These are phyloP conservation scores for Wallacemonas sp. DNA, from an alignment of 208 protist species.

Conservation along the genomic window DNA sequence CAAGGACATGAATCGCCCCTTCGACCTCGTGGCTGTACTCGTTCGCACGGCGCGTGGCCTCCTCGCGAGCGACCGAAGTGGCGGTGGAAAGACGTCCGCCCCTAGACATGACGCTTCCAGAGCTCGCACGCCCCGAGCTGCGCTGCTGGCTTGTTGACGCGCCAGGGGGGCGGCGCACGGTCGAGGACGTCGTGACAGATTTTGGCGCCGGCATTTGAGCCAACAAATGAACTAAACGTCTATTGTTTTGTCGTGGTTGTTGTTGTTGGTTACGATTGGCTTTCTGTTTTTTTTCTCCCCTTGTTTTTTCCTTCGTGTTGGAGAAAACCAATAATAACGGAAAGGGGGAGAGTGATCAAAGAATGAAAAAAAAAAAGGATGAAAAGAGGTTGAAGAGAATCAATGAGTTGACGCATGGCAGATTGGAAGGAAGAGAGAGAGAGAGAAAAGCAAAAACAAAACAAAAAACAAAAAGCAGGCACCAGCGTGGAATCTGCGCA, in stretches of 20 bases:
- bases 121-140: background rate
- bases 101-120: background rate
- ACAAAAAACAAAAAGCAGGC: too few species aligned
- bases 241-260: background rate
- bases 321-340: background rate
- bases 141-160: conserved; percentile 3
- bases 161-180: background rate
- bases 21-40: conserved; percentile 55
- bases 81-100: background rate
- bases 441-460: background rate
- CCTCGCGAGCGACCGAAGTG: conserved; percentile 29
- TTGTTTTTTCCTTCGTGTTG: background rate
- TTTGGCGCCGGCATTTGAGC: background rate
- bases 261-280: background rate
- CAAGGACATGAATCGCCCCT: conserved; percentile 72
- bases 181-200: background rate
- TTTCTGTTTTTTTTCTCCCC: background rate
- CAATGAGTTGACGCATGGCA: too few species aligned
- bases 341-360: background rate
- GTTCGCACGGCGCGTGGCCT: conserved; percentile 40
- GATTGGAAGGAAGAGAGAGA: too few species aligned
- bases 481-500: too few species aligned
- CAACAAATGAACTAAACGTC: background rate
- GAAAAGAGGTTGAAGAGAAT: background rate
- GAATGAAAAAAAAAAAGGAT: conserved; percentile 13